Evolutionary conservation across 2,329 filamentous ascomycete genomes (phyloP).

Genomic region (Arthrobotrys sinensis): DNA sequence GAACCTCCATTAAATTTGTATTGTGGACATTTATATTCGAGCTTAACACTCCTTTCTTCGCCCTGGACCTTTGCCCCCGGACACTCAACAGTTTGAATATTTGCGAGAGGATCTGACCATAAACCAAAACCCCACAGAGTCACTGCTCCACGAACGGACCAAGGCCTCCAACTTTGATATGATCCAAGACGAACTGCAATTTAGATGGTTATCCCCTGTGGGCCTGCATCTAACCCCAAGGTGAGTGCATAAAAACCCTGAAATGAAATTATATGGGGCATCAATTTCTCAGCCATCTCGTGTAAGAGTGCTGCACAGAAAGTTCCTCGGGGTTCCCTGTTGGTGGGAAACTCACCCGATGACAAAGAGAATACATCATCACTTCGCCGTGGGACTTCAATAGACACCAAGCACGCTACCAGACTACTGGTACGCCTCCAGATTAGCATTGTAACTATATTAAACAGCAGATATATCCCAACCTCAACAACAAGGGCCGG

Average conservation of each 20-base stretch:
- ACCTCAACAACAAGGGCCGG: conserved; percentile 46
- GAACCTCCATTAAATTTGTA: conserved; percentile 28
- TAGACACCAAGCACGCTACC: conserved; percentile 54
- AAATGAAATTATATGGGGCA: conserved; percentile 60
- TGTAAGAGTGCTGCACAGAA: conserved; percentile 56
- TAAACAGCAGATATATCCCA: conserved; percentile 51
- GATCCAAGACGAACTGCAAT: conserved; percentile 54
- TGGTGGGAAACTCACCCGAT: conserved; percentile 50
- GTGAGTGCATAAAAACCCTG: conserved; percentile 61
- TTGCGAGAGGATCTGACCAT: conserved; percentile 5
- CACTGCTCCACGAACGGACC: conserved; percentile 35
- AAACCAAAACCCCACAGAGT: conserved; percentile 29
- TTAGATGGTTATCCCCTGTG: conserved; percentile 59
- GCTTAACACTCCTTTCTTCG: not conserved
- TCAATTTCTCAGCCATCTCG: conserved; percentile 50
- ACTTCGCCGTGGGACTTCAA: conserved; percentile 52
- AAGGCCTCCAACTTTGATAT: conserved; percentile 49
- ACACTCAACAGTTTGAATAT: not conserved
- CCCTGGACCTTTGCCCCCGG: not conserved
- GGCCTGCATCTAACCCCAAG: conserved; percentile 52
- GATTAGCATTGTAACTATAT: conserved; percentile 59
- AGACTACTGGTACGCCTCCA: conserved; percentile 56
- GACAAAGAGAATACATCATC: conserved; percentile 50
- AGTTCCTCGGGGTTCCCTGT: conserved; percentile 50
- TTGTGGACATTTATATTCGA: conserved; percentile 21